A percentile compares a stretch with the other conserved stretches of the same genome.
These are phyloP conservation scores for Pythium sukuiense DNA, from an alignment of 352 stramenopile species.

Conservation along the genomic window DNA sequence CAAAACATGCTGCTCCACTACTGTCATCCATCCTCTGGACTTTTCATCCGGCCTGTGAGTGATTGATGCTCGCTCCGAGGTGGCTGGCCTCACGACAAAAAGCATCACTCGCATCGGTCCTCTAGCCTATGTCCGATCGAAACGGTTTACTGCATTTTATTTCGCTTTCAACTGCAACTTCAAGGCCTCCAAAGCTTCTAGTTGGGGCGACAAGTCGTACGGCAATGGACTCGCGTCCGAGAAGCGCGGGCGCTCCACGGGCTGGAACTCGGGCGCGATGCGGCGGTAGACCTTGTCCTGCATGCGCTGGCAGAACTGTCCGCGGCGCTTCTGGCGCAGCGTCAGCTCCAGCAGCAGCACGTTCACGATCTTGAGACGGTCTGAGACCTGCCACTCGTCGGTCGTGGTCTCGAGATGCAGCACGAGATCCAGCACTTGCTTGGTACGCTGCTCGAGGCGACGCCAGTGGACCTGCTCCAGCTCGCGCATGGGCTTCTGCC, in stretches of 20 bases:
- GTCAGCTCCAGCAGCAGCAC: conserved; percentile 26
- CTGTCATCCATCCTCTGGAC: too few relatives aligned
- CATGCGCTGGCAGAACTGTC: conserved; percentile 28
- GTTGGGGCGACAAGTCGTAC: conserved; percentile 19
- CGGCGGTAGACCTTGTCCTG: conserved; percentile 31
- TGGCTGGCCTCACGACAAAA: background rate
- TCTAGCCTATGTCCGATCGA: too few relatives aligned
- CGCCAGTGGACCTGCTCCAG: conserved; percentile 27
- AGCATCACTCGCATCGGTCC: background rate
- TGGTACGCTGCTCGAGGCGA: conserved; percentile 23
- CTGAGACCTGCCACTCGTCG: conserved; percentile 12
- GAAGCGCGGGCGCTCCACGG: conserved; percentile 26
- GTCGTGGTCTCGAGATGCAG: background rate
- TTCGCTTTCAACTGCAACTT: conserved; percentile 13
- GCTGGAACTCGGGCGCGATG: conserved; percentile 27
- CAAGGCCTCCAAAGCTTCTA: conserved; percentile 9
- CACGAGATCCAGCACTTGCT: conserved; percentile 22
- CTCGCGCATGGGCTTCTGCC: conserved; percentile 28
- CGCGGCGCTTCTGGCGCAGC: conserved; percentile 23
- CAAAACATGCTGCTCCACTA: too few relatives aligned
- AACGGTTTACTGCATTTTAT: background rate
- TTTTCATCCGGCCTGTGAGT: too few relatives aligned
- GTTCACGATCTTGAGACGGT: conserved; percentile 31
- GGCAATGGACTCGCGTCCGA: conserved; percentile 16
- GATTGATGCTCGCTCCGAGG: too few relatives aligned